These are phyloP conservation scores for Astrothelium subdiscretum DNA, from an alignment of 495 filamentous ascomycete genomes.

Conservation along the genomic window DNA sequence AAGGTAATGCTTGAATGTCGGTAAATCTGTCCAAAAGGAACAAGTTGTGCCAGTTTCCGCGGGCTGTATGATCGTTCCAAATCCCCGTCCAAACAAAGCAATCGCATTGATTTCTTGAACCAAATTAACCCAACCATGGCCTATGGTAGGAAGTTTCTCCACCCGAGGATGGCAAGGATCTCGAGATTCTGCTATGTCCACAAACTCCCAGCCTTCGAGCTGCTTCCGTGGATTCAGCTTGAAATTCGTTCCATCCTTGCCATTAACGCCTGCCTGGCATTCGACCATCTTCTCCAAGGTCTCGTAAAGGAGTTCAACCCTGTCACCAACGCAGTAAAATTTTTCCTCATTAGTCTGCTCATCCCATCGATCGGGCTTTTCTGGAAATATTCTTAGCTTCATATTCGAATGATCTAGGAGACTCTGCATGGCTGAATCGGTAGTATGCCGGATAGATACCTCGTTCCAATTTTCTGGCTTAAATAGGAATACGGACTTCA, in stretches of 20 bases:
- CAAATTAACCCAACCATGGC: constrained; percentile 29
- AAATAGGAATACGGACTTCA: constrained; percentile 3
- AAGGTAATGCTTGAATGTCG: constrained; percentile 21
- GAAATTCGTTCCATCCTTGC: not conserved
- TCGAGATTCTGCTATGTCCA: constrained; percentile 18
- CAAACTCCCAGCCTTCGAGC: constrained; percentile 30
- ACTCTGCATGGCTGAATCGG: not conserved
- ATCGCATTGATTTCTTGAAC: constrained; percentile 23
- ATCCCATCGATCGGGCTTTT: not conserved
- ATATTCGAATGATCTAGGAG: not conserved
- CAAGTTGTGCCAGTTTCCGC: constrained; percentile 3
- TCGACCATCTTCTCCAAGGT: not conserved
- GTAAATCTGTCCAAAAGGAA: constrained; percentile 15
- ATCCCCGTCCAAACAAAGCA: constrained; percentile 28
- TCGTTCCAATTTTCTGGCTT: not conserved
- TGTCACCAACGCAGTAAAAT: constrained; percentile 12
- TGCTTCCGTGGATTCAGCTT: constrained; percentile 5
- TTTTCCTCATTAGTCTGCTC: constrained; percentile 2
- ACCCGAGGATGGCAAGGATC: constrained; percentile 21
- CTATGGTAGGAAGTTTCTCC: constrained; percentile 16
- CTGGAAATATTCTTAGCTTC: not conserved
- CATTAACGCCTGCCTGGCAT: not conserved
- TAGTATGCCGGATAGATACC: not conserved
- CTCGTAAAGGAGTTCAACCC: constrained; percentile 15
- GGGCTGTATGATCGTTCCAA: constrained; percentile 27